Percentiles rank a stretch among this genome's conserved stretches.
phyloP scores from a whole-genome alignment of 2,329 filamentous ascomycete species.

The Xylaria sp. region DNA sequence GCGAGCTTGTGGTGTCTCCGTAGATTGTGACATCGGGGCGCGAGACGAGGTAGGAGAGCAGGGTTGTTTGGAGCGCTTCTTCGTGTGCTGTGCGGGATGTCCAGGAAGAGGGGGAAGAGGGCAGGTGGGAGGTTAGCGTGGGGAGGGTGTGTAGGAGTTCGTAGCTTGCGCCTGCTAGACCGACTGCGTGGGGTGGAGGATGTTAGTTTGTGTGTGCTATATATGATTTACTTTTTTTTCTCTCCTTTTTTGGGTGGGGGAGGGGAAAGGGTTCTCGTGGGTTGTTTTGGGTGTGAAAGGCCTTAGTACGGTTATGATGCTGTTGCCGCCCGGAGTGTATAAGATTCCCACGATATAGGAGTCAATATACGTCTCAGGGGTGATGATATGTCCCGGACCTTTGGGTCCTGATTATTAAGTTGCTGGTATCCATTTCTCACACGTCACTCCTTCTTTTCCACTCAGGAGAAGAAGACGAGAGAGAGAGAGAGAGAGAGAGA shows the following conservation, averaged over 20 bases:
- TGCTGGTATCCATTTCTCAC: too few species aligned
- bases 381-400: background rate
- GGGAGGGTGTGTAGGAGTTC: conserved; percentile 74
- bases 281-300: too few species aligned
- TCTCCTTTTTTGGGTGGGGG: too few species aligned
- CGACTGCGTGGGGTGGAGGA: conserved; percentile 23
- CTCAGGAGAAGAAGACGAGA: background rate
- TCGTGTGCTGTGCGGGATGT: conserved; percentile 68
- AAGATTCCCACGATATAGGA: too few species aligned
- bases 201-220: background rate
- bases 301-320: too few species aligned
- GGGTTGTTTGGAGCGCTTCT: conserved; percentile 64
- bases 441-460: background rate
- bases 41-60: conserved; percentile 69
- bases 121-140: conserved; percentile 71
- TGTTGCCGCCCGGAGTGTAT: too few species aligned
- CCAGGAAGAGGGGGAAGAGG: conserved; percentile 59
- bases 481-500: background rate
- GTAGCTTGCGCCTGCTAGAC: conserved; percentile 72
- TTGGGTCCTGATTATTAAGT: background rate
- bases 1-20: conserved; percentile 63
- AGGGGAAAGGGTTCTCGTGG: too few species aligned
- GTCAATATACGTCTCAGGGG: background rate
- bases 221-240: background rate
- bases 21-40: conserved; percentile 67